Evolutionary conservation across 2,329 filamentous ascomycete genomes (phyloP), one percentile per base, ranked within the genome.

Genomic region (Penicillium sp.): DNA sequence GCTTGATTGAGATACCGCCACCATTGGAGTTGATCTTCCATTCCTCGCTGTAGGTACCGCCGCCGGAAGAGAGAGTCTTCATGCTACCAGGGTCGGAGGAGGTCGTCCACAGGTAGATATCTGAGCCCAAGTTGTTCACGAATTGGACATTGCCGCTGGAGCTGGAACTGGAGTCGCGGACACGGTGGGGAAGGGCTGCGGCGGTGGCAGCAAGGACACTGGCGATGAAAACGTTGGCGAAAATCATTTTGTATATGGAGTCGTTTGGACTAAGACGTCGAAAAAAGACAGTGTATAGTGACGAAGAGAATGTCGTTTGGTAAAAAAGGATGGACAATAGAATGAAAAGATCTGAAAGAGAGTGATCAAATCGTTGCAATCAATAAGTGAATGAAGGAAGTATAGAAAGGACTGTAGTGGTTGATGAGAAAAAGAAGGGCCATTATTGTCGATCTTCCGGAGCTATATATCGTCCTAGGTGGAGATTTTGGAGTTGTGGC

Each of bases 1-100:
- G 66, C 72, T 77, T 77, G 66, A 77, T 74, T 30, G 75, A 76
- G 63, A 76, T 65, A 56, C 75, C 75, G 13, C 75, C 75, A 24
- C 74, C 75, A 62, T 74, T 68, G 57, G 67, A 53, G 64, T 73
- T 76, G 58, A 45, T 62, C 53, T 66, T 66, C 71, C 71, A 78
- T 44, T 58, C 22, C 61, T 78, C 75, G 15, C 59, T 61, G 71
- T 74, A 73, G 58, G 59, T 61, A 5, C 68, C 71, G 37, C 74
- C 73, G 24, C 53, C 53, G 30, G 66, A 61, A n/a, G 33, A 33
- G 50, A 78, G 49, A 22, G 65, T 74, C 28, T 69, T 24, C 72
- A 72, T 76, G n/a, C 47, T 12, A 19, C 70, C 65, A 17, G 65
- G 61, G 5, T 64, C 56, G 47, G 70, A 61, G 12, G 70, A 60